Base-by-base conservation (phyloP, 441 rosid species). In the Jatropha podagrica region DNA sequence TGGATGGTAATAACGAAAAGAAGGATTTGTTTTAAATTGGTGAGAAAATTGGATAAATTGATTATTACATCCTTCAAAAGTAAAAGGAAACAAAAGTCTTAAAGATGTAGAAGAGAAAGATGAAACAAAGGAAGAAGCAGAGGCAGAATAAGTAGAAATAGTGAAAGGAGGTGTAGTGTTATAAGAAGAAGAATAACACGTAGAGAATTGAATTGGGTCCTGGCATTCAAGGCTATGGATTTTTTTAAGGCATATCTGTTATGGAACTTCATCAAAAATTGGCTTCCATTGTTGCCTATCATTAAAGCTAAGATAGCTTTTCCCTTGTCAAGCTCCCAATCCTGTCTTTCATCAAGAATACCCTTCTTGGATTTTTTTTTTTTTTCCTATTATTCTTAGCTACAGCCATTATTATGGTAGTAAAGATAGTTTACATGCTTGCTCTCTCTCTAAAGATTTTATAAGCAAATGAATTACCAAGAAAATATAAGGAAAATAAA, bases 161-260 rank as follows among this genome's bases (percentile, higher is more conserved):
- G 75, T n/a, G 75, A 51, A 73, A 79, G 23, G 23, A 23, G 54
- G 44, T 59, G 72, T 37, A 37, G 82, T 48, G 66, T 73, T 83
- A 64, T 69, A 68, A 46, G 78, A 4, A 27, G 72, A 79, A 68
- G 61, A 66, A 42, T 1, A 42, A 44, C 0, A 23, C 32, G 80
- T 9, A n/a, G 80, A 77, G 46, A 78, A 65, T 6, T 84, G 86
- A 61, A 46, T 15, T 61, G 46, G 77, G 69, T 54, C 81, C 52
- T 84, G 87, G 40, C 88, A 83, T 63, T 88, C 90, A 32, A 91
- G 88, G 81, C 91, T 90, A 37, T 87, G 84, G 55, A 82, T 79
- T 83, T 92, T 95, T 76, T 86, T 92, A 62, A 81, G 97, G 90
- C 71, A 89, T 87, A n/a, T 77, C 71, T 2, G 91, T 77, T 82